phyloP scores from a whole-genome alignment of 1,284 basidiomycete genomes.

The Ganoderma leucocontextum region DNA sequence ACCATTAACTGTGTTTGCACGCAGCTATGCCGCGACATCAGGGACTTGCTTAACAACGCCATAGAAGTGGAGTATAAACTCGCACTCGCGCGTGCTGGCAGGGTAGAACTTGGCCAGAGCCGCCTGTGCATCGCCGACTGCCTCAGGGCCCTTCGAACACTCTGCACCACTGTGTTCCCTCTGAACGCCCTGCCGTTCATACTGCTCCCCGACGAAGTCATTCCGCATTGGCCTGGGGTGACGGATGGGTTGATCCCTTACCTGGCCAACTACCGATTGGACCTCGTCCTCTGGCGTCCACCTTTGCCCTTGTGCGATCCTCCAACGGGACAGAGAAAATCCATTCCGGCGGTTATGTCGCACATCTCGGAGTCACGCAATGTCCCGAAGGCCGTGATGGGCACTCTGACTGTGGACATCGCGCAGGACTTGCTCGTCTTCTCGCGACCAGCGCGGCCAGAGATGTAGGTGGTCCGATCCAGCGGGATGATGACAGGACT shows the following conservation, averaged over 20 bases:
- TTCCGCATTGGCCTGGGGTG: background rate
- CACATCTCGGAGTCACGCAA: too few species aligned
- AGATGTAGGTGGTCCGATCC: background rate
- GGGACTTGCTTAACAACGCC: background rate
- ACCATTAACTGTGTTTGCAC: background rate
- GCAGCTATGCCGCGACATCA: background rate
- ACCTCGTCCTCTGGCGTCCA: background rate
- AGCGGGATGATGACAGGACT: background rate
- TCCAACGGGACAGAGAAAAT: background rate
- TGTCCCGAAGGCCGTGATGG: background rate
- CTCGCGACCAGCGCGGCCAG: background rate
- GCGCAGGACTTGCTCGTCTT: conserved; percentile 1
- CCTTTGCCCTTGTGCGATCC: background rate
- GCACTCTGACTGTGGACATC: background rate
- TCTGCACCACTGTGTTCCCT: background rate
- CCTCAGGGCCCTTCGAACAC: background rate
- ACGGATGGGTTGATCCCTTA: background rate
- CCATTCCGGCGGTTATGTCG: background rate
- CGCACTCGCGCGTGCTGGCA: background rate
- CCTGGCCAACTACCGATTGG: background rate
- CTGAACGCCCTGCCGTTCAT: background rate
- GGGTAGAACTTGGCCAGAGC: background rate
- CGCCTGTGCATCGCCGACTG: background rate
- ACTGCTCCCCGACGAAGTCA: background rate
- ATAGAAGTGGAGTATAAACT: background rate